Conservation (phyloP, 75 land plant genomes). For the Pseudotsuga menziesii region DNA sequence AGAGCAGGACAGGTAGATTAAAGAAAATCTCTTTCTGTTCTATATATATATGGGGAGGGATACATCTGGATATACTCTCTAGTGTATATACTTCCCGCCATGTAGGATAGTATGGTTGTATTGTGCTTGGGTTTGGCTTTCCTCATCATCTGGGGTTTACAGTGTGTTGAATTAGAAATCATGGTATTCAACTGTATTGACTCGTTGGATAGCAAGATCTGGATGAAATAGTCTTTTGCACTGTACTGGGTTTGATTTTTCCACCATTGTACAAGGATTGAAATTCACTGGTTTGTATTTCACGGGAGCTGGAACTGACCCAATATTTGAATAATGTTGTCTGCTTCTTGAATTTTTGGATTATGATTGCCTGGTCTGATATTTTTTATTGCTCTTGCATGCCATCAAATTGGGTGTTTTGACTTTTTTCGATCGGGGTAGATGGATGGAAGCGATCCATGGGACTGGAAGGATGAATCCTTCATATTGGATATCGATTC, state of each 20-base stretch:
- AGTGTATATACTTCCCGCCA: not conserved
- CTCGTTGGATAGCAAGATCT: not conserved
- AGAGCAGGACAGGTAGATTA: no score
- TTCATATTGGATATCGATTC: constrained; percentile 20
- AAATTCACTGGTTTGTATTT: not conserved
- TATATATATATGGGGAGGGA: no score
- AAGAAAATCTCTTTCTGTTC: not conserved
- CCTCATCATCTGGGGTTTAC: not conserved
- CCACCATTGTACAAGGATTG: not conserved
- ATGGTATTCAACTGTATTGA: not conserved
- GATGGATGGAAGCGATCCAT: constrained; percentile 11
- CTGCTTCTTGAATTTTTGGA: not conserved
- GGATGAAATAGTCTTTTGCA: not conserved
- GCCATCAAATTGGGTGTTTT: not conserved
- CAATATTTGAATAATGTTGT: not conserved
- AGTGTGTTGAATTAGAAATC: not conserved
- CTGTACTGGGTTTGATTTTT: constrained; percentile 4
- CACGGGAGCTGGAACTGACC: constrained; percentile 7
- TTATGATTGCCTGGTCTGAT: not conserved
- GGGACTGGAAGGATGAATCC: constrained; percentile 18
- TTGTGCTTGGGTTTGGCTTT: not conserved
- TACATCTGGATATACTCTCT: not conserved
- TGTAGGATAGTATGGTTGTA: not conserved
- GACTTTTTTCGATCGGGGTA: not conserved
- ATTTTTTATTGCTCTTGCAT: not conserved